Conservation (phyloP, 176 grass and related monocot genomes). For the Aegilops bicornis region DNA sequence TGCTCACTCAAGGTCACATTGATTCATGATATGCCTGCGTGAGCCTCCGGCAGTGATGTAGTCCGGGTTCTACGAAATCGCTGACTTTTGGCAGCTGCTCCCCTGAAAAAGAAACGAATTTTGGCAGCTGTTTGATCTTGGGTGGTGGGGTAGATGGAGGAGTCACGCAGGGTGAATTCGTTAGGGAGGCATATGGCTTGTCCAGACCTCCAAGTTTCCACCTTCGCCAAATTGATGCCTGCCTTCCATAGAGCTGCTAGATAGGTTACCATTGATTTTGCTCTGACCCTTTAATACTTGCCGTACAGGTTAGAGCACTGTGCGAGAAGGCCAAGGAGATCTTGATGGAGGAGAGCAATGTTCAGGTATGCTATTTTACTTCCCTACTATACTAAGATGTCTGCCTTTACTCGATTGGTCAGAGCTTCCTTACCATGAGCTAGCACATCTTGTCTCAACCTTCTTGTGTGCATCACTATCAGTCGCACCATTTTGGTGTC, state of each 20-base stretch:
- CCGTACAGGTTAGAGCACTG: slow-evolving; percentile 64
- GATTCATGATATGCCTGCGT: neutral
- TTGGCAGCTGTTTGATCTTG: neutral
- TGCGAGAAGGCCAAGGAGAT: slow-evolving; percentile 99
- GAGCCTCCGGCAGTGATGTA: neutral
- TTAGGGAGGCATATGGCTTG: neutral
- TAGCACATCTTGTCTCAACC: neutral
- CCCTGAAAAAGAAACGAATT: neutral
- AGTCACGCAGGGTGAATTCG: neutral
- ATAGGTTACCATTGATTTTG: neutral
- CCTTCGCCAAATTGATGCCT: neutral
- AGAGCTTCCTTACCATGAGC: too few relatives aligned
- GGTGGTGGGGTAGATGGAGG: neutral
- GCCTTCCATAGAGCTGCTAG: neutral
- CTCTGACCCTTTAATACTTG: neutral
- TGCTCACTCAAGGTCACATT: neutral
- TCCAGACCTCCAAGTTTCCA: neutral
- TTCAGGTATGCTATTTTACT: slow-evolving; percentile 55
- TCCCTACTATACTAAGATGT: neutral
- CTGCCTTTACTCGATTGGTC: neutral
- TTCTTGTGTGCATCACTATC: neutral
- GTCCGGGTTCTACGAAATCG: neutral
- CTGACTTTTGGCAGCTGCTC: neutral
- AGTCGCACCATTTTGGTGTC: neutral
- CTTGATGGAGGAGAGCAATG: slow-evolving; percentile 97